These are phyloP conservation scores for Naumovozyma castellii DNA, from an alignment of 805 yeast genomes.

Conservation along the genomic window DNA sequence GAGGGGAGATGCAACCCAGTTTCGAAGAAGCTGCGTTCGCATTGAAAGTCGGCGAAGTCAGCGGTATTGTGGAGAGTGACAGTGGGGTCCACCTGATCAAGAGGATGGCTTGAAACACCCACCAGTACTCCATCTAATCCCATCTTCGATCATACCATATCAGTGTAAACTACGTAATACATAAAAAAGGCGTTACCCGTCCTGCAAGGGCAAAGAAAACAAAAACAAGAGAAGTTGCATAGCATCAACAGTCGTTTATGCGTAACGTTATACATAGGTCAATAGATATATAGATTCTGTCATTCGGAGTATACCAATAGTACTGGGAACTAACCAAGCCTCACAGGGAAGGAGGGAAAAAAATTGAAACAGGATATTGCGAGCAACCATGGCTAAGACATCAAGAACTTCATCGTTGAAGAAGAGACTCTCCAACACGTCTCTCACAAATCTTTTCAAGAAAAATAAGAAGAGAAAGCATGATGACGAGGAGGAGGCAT, in stretches of 20 bases:
- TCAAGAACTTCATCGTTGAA: conserved; percentile 18
- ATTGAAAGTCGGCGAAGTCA: conserved; percentile 72
- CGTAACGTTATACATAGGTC: too few relatives aligned
- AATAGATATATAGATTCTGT: too few relatives aligned
- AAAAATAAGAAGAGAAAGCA: conserved; percentile 18
- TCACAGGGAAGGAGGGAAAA: not conserved
- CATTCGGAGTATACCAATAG: too few relatives aligned
- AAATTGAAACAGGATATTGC: not conserved
- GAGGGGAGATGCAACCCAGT: conserved; percentile 90
- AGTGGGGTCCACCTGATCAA: conserved; percentile 86
- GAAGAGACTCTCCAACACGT: conserved; percentile 22
- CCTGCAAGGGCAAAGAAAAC: too few relatives aligned
- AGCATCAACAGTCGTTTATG: too few relatives aligned
- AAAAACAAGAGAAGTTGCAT: too few relatives aligned
- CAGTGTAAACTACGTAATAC: too few relatives aligned
- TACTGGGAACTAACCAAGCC: too few relatives aligned
- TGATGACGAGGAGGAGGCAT: conserved; percentile 21
- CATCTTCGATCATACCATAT: too few relatives aligned
- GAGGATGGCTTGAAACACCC: conserved; percentile 44
- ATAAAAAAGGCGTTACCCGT: not conserved
- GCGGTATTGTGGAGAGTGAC: conserved; percentile 77
- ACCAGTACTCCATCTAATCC: not conserved
- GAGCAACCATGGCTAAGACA: conserved; percentile 5
- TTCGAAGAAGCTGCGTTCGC: conserved; percentile 84
- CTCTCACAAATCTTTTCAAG: conserved; percentile 29